Conservation (phyloP, 2,329 filamentous ascomycete genomes). For the Falciphora oryzae region DNA sequence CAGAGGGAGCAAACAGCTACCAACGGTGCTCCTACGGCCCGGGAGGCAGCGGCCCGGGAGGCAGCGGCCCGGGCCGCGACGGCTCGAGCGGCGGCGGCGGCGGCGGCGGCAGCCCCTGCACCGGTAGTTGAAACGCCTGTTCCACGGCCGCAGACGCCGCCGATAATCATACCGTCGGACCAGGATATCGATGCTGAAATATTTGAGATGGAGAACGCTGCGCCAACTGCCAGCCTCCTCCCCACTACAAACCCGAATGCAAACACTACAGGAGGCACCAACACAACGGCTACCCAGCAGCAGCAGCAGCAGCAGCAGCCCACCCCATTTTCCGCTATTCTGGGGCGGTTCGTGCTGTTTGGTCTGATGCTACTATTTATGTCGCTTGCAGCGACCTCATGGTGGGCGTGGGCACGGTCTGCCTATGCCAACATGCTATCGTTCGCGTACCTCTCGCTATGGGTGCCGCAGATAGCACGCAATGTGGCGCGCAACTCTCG, state of each 20-base stretch:
- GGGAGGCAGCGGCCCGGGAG: conserved; percentile 15
- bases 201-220: conserved; percentile 24
- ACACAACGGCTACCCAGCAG: conserved; percentile 22
- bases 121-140: background rate
- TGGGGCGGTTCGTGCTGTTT: conserved; percentile 51
- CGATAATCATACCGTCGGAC: conserved; percentile 57
- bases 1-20: conserved; percentile 25
- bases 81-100: conserved; percentile 14
- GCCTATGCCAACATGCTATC: conserved; percentile 58
- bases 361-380: conserved; percentile 52
- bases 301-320: conserved; percentile 21
- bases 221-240: conserved; percentile 25
- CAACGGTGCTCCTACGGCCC: conserved; percentile 15
- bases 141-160: conserved; percentile 28
- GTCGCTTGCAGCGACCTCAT: conserved; percentile 53
- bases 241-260: conserved; percentile 23
- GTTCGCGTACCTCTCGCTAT: conserved; percentile 80
- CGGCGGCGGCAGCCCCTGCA: conserved; percentile 16
- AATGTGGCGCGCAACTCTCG: conserved; percentile 89
- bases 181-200: conserved; percentile 60
- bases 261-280: conserved; percentile 23
- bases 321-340: conserved; percentile 47
- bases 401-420: conserved; percentile 50
- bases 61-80: conserved; percentile 11
- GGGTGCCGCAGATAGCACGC: conserved; percentile 85